A percentile compares a stretch with the other conserved stretches of the same genome.
Evolutionary conservation across 495 filamentous ascomycete species (phyloP).

Genomic region (Physcia stellaris): DNA sequence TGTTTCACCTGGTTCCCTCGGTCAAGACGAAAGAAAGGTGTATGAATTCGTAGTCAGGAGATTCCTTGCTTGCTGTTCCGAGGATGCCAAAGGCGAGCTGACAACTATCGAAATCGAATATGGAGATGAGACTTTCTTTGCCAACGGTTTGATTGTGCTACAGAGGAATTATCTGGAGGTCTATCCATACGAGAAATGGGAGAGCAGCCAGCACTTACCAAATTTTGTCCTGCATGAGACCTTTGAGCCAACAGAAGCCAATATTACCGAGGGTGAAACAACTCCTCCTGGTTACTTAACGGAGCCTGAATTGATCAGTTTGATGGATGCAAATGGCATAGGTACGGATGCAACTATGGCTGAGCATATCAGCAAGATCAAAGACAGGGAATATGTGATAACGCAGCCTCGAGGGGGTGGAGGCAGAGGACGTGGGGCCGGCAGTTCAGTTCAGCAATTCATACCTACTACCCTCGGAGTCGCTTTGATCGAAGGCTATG

Average conservation of each 20-base stretch:
- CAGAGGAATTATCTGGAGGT: slow-evolving; percentile 90
- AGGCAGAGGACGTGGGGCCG: slow-evolving; percentile 22
- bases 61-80: slow-evolving; percentile 91
- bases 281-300: slow-evolving; percentile 73
- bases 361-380: slow-evolving; percentile 92
- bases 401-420: slow-evolving; percentile 38
- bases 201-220: slow-evolving; percentile 70
- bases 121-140: slow-evolving; percentile 67
- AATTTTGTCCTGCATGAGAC: slow-evolving; percentile 60
- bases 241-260: slow-evolving; percentile 82
- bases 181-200: slow-evolving; percentile 93
- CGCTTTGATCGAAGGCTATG: slow-evolving; percentile 84
- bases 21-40: slow-evolving; percentile 53
- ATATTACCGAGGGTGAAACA: slow-evolving; percentile 79
- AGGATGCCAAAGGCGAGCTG: slow-evolving; percentile 74
- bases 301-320: slow-evolving; percentile 88
- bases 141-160: slow-evolving; percentile 72
- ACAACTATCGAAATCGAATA: slow-evolving; percentile 78
- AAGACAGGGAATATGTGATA: slow-evolving; percentile 71
- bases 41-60: slow-evolving; percentile 93
- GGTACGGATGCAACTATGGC: slow-evolving; percentile 99
- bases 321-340: slow-evolving; percentile 98
- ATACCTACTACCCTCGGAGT: slow-evolving; percentile 84
- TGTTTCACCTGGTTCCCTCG: slow-evolving; percentile 47
- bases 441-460: slow-evolving; percentile 61